Percentiles rank a stretch among this genome's conserved stretches.
Conservation (phyloP, 139 green algal species). For the Chlamydomonas sp. region DNA sequence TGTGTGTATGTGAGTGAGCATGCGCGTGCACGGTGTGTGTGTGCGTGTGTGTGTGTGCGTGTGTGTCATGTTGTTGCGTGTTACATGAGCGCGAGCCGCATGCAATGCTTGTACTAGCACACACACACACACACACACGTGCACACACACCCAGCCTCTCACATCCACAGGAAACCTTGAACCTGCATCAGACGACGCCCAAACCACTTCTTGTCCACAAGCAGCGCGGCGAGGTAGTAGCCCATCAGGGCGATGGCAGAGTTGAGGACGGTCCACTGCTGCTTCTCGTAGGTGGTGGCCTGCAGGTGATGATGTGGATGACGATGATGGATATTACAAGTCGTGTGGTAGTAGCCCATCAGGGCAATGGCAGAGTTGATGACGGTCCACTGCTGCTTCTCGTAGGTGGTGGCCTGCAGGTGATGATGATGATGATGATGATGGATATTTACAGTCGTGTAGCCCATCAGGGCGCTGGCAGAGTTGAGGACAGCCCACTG, state of each 20-base stretch:
- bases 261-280: slow-evolving; percentile 68
- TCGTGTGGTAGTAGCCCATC: slow-evolving; percentile 63
- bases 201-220: slow-evolving; percentile 54
- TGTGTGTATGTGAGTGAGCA: no score
- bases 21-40: no score
- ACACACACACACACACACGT: no score
- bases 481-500: slow-evolving; percentile 68
- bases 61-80: no score
- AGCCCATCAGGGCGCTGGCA: slow-evolving; percentile 51
- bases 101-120: no score
- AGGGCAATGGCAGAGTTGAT: slow-evolving; percentile 63
- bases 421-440: not conserved
- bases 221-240: slow-evolving; percentile 55
- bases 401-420: slow-evolving; percentile 14
- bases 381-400: slow-evolving; percentile 51
- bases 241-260: slow-evolving; percentile 50
- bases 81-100: no score
- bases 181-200: slow-evolving; percentile 10
- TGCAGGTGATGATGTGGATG: not conserved
- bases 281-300: slow-evolving; percentile 17
- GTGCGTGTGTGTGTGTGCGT: no score
- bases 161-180: slow-evolving; percentile 38
- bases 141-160: no score
- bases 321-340: not conserved
- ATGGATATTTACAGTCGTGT: no score